A percentile compares a stretch with the other conserved stretches of the same genome.
phyloP scores from a whole-genome alignment of 139 green algal genomes.

The Edaphochlamys debaryana region DNA sequence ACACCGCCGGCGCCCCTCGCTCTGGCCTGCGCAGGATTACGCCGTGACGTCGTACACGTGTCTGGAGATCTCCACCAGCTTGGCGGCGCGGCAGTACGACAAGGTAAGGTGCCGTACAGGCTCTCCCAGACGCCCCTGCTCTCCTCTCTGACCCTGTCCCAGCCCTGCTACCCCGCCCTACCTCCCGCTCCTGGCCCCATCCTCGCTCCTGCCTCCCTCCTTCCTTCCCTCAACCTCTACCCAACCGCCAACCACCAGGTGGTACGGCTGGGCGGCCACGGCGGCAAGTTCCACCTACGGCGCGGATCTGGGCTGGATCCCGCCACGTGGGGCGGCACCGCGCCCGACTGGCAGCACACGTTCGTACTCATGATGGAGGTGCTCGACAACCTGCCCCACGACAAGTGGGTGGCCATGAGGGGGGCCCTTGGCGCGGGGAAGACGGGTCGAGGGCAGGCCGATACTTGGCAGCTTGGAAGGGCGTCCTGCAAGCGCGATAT shows the following conservation, averaged over 20 bases:
- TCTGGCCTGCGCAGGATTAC: too few species aligned
- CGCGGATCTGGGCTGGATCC: slow-evolving; percentile 54
- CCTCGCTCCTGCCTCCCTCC: too few species aligned
- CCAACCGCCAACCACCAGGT: too few species aligned
- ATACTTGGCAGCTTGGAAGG: too few species aligned
- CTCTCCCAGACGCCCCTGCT: too few species aligned
- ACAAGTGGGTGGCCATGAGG: slow-evolving; percentile 46
- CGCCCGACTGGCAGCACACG: slow-evolving; percentile 43
- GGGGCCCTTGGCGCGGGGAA: too few species aligned
- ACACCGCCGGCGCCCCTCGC: too few species aligned
- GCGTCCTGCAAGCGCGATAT: too few species aligned
- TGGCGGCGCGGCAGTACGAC: slow-evolving; percentile 70
- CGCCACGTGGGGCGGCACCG: slow-evolving; percentile 51
- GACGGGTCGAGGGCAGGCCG: background rate
- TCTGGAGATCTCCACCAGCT: slow-evolving; percentile 74
- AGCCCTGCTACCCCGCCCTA: too few species aligned
- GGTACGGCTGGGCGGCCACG: slow-evolving; percentile 51
- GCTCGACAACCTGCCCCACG: slow-evolving; percentile 89
- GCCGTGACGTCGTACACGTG: slow-evolving; percentile 68
- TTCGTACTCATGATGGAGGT: slow-evolving; percentile 86
- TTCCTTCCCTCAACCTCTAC: too few species aligned
- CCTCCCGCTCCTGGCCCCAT: too few species aligned
- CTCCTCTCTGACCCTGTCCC: too few species aligned
- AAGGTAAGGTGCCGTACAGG: slow-evolving; percentile 30
- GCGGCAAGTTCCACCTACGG: slow-evolving; percentile 45